These are phyloP conservation scores for Phaeosphaeriaceae sp. DNA, from an alignment of 2,329 filamentous ascomycete genomes.

Conservation along the genomic window DNA sequence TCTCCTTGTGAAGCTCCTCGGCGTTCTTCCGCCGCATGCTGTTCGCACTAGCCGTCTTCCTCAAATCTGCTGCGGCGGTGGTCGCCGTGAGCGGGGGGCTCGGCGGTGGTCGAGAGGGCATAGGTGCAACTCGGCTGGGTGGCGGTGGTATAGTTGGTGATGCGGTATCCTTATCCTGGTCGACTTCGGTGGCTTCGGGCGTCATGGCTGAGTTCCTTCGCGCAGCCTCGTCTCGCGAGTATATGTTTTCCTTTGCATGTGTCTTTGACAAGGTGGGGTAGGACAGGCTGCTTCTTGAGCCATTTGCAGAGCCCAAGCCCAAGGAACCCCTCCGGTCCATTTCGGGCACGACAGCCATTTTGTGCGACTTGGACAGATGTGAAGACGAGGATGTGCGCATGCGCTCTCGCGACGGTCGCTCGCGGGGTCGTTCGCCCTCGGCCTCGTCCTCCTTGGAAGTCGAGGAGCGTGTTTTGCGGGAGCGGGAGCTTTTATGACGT, in stretches of 20 bases:
- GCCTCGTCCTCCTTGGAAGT: conserved; percentile 33
- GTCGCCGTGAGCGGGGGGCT: conserved; percentile 56
- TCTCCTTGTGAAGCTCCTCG: conserved; percentile 44
- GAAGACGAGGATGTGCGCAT: conserved; percentile 36
- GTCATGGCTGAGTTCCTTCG: conserved; percentile 41
- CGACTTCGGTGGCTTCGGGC: conserved; percentile 53
- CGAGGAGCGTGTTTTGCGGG: conserved; percentile 41
- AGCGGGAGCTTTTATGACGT: conserved; percentile 34
- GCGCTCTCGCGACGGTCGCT: conserved; percentile 35
- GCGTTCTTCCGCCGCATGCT: conserved; percentile 51
- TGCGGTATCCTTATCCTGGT: conserved; percentile 34
- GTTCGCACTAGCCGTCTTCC: conserved; percentile 53
- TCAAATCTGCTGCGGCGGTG: conserved; percentile 48
- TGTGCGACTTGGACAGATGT: conserved; percentile 33
- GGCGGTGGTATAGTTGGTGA: conserved; percentile 13
- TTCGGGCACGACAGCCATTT: conserved; percentile 54
- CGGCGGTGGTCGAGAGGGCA: conserved; percentile 49
- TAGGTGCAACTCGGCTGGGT: conserved; percentile 23
- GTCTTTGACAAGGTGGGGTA: conserved; percentile 89
- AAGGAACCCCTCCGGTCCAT: conserved; percentile 51
- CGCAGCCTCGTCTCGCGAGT: conserved; percentile 56
- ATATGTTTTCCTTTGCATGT: conserved; percentile 85
- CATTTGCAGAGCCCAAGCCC: conserved; percentile 42
- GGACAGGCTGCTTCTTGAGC: conserved; percentile 58
- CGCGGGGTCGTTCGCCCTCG: conserved; percentile 23